These are phyloP conservation scores for Exophiala alcalophila DNA, from an alignment of 2,329 filamentous ascomycete species.

Conservation along the genomic window DNA sequence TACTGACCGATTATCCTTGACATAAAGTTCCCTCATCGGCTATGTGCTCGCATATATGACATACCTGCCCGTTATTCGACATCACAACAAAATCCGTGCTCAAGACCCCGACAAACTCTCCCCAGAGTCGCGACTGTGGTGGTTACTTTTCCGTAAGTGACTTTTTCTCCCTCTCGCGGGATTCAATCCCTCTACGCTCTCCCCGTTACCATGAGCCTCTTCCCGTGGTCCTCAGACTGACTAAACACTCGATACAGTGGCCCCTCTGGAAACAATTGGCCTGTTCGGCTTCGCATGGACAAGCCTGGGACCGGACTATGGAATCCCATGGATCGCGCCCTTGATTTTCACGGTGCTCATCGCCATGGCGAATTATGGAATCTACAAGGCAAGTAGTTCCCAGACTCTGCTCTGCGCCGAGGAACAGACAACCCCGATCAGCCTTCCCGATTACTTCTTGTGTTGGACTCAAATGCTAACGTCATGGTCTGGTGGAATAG, in stretches of 20 bases:
- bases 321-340: slow-evolving; percentile 58
- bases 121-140: slow-evolving; percentile 60
- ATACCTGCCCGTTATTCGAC: slow-evolving; percentile 54
- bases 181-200: not conserved
- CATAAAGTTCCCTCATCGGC: slow-evolving; percentile 49
- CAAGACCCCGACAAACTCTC: slow-evolving; percentile 51
- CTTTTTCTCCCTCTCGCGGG: not conserved
- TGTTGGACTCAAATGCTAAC: not conserved
- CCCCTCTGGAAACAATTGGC: slow-evolving; percentile 57
- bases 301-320: slow-evolving; percentile 50
- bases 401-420: slow-evolving; percentile 39
- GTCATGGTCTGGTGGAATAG: slow-evolving; percentile 30
- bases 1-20: too few relatives aligned
- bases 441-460: not conserved
- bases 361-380: slow-evolving; percentile 58
- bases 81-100: slow-evolving; percentile 42
- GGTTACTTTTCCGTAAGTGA: slow-evolving; percentile 52
- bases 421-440: not conserved
- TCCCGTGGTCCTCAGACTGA: not conserved
- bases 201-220: not conserved
- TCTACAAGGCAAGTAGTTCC: slow-evolving; percentile 42
- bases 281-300: slow-evolving; percentile 62
- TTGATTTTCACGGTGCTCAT: slow-evolving; percentile 59
- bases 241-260: slow-evolving; percentile 37
- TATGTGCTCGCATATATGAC: slow-evolving; percentile 57